Evolutionary conservation across 2,329 filamentous ascomycete species (phyloP), one percentile per base, ranked within the genome.

Genomic region (Lecanicillium sp.): DNA sequence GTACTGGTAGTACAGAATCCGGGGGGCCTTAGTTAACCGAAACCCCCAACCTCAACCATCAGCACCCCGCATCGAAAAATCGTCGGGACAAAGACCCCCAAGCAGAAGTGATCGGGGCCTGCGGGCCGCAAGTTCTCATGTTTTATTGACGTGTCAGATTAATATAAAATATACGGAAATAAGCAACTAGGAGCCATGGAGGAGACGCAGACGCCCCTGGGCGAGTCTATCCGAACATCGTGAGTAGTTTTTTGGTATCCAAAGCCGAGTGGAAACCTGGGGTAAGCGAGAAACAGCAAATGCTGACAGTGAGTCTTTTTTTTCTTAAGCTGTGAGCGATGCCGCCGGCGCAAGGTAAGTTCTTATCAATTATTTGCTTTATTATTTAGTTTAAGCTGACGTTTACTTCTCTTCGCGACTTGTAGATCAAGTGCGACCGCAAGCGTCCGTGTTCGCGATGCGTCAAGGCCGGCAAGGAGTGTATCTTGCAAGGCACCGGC

Each of bases 381-480:
- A 12, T 35, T 4, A 18, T 14, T n/a, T 19, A 29, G 6, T 1
- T 33, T 25, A 31, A 19, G 17, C 48, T 50, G 44, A 59, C 60
- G 22, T 25, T 25, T 45, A 62, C 25, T 18, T 17, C 13, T 16
- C 19, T 14, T 3, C n/a, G n/a, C n/a, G n/a, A n/a, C n/a, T 8
- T 35, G 7, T 34, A 73, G 60, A 66, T 75, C 28, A 75, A 71
- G 57, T 75, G 71, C 50, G 66, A 73, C 48, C 65, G 70, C 4
- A 62, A 62, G 33, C 54, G 62, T 12, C 71, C 71, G 11, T 75
- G 71, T 47, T 63, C 62, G 22, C 66, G 65, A 43, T 75, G 71
- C 46, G 49, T 56, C 47, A 62, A 64, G 46, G 60, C 61, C 6
- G 55, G 57, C 15, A 58, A 55, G 8, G 58, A 64, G 32, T 67